Evolutionary conservation across 352 stramenopile species (phyloP).

Genomic region (Phytophthora chlamydospora): DNA sequence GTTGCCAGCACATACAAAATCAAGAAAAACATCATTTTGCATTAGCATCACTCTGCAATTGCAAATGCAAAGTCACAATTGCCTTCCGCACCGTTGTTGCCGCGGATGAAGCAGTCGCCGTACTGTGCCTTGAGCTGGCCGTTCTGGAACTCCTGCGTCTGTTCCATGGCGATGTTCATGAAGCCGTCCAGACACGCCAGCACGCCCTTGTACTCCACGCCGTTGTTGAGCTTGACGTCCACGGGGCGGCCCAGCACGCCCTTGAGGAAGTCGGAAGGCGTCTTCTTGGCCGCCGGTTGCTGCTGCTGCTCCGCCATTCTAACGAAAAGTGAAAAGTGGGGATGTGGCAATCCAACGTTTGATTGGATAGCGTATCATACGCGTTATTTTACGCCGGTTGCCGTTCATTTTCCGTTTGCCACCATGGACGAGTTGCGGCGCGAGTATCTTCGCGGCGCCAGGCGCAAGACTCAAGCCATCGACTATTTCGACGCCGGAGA

Average conservation of each 20-base stretch:
- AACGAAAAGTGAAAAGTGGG: constrained; percentile 4
- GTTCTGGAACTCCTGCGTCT: constrained; percentile 99
- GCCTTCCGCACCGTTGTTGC: constrained; percentile 96
- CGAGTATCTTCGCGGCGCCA: constrained; percentile 66
- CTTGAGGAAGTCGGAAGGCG: constrained; percentile 93
- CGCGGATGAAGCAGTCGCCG: constrained; percentile 99
- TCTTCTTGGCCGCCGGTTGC: constrained; percentile 71
- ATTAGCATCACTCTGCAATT: neutral
- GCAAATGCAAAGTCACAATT: neutral
- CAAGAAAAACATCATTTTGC: constrained; percentile 4
- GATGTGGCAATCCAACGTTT: constrained; percentile 14
- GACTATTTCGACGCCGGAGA: constrained; percentile 80
- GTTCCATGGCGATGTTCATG: constrained; percentile 99
- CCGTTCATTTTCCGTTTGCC: constrained; percentile 3
- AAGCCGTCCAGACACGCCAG: constrained; percentile 99
- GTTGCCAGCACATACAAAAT: constrained; percentile 2
- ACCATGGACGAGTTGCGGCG: constrained; percentile 44
- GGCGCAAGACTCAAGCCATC: constrained; percentile 49
- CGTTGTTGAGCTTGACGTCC: constrained; percentile 99
- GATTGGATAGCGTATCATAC: constrained; percentile 6
- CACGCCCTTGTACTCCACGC: constrained; percentile 98
- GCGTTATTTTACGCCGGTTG: constrained; percentile 1
- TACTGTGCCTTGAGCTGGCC: constrained; percentile 99
- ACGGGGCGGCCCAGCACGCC: constrained; percentile 95
- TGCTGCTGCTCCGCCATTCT: constrained; percentile 43